These are phyloP conservation scores for Ammopiptanthus mongolicus DNA, from an alignment of 306 rosid genomes.

Conservation along the genomic window DNA sequence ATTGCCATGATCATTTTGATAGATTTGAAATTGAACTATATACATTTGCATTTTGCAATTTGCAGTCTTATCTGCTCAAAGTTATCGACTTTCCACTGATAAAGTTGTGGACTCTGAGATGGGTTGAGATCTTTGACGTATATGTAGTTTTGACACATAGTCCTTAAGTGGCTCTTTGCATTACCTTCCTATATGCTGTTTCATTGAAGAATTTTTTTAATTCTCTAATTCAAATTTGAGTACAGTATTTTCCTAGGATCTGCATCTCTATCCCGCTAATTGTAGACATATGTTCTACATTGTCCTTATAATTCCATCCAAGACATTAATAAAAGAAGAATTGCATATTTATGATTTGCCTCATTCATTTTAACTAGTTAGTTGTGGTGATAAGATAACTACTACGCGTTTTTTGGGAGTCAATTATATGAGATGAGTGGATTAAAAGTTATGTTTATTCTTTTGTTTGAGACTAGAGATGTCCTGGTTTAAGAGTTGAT, in stretches of 20 bases:
- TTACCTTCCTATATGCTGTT: neutral
- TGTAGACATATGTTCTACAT: neutral
- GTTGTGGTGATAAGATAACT: neutral
- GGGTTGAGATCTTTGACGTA: neutral
- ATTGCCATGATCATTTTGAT: neutral
- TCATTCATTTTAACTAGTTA: neutral
- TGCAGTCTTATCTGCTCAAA: neutral
- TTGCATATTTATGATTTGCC: neutral
- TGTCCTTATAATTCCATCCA: neutral
- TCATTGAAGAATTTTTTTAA: neutral
- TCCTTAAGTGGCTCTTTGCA: neutral
- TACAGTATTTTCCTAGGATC: neutral
- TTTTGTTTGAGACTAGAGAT: constrained; percentile 4
- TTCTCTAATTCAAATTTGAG: neutral
- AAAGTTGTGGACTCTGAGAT: neutral
- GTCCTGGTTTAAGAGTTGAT: neutral
- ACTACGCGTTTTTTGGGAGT: neutral
- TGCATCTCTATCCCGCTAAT: neutral
- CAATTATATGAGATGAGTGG: neutral
- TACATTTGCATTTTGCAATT: neutral
- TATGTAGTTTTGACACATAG: neutral
- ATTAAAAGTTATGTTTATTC: neutral
- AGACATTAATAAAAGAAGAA: neutral
- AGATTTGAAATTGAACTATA: neutral
- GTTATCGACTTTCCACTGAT: neutral